These are phyloP conservation scores for Lagenaria siceraria DNA, from an alignment of 306 rosid species.

Conservation along the genomic window DNA sequence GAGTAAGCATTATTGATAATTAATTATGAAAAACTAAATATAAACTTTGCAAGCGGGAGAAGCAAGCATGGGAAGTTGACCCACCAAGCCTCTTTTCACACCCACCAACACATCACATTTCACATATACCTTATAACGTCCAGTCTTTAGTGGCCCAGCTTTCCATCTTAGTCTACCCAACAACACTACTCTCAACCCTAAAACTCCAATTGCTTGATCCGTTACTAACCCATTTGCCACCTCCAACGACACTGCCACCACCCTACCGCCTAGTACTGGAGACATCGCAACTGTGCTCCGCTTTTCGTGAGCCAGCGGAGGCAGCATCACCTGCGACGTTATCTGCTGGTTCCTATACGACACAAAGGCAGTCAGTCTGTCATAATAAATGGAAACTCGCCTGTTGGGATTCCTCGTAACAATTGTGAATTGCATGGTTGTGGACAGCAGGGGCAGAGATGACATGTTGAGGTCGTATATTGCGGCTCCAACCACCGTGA, in stretches of 20 bases:
- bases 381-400: constrained; percentile 53
- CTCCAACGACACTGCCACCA: constrained; percentile 38
- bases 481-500: constrained; percentile 47
- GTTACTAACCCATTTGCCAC: constrained; percentile 27
- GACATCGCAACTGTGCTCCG: constrained; percentile 41
- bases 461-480: constrained; percentile 53
- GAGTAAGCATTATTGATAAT: background rate
- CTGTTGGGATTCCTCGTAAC: constrained; percentile 59
- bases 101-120: constrained; percentile 65
- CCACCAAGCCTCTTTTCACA: constrained; percentile 50
- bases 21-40: background rate
- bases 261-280: constrained; percentile 52
- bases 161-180: constrained; percentile 75
- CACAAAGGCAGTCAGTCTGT: constrained; percentile 39
- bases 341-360: constrained; percentile 49
- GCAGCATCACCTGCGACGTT: constrained; percentile 51
- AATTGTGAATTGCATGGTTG: constrained; percentile 65
- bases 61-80: constrained; percentile 70
- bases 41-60: constrained; percentile 52
- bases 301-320: constrained; percentile 31
- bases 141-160: constrained; percentile 38
- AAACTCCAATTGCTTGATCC: constrained; percentile 52
- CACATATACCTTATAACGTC: constrained; percentile 41
- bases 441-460: constrained; percentile 30
- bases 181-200: constrained; percentile 40